Conservation (phyloP, 2,329 filamentous ascomycete species). For the Beauveria sp. region DNA sequence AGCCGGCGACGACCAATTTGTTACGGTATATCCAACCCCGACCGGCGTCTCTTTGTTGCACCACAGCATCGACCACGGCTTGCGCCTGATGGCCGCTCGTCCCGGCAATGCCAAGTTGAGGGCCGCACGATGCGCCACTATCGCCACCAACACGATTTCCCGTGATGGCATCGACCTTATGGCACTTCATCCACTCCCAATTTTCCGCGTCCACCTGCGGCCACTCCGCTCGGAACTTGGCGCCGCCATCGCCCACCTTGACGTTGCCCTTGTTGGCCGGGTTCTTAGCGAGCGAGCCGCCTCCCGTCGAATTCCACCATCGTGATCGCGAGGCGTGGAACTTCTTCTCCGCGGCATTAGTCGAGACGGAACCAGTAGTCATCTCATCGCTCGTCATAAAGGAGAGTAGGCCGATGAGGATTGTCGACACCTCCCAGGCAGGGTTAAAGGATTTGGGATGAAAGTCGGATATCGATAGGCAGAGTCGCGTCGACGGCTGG, state of each 20-base stretch:
- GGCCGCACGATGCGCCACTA: slow-evolving; percentile 45
- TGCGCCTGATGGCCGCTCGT: slow-evolving; percentile 56
- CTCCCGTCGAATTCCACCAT: slow-evolving; percentile 97
- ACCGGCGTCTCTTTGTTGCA: slow-evolving; percentile 69
- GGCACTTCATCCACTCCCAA: slow-evolving; percentile 81
- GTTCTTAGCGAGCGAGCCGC: slow-evolving; percentile 60
- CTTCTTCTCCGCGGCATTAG: slow-evolving; percentile 67
- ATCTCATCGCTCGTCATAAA: slow-evolving; percentile 99
- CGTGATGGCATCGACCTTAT: slow-evolving; percentile 69
- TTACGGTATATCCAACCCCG: slow-evolving; percentile 76
- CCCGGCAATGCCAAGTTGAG: slow-evolving; percentile 49
- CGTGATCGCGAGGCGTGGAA: slow-evolving; percentile 68
- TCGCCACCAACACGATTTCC: slow-evolving; percentile 50
- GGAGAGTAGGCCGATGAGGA: slow-evolving; percentile 83
- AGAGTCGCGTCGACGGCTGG: slow-evolving; percentile 83
- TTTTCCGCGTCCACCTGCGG: slow-evolving; percentile 84
- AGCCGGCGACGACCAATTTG: slow-evolving; percentile 66
- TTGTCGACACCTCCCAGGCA: slow-evolving; percentile 95
- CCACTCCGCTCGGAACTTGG: slow-evolving; percentile 86
- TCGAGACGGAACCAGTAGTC: slow-evolving; percentile 85
- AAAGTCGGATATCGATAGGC: slow-evolving; percentile 94
- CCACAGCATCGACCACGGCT: slow-evolving; percentile 69
- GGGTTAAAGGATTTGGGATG: slow-evolving; percentile 98
- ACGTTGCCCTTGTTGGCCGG: slow-evolving; percentile 64
- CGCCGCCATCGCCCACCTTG: slow-evolving; percentile 84